Base-by-base conservation (phyloP, 352 stramenopile genomes). In the Globisporangium alternatum region DNA sequence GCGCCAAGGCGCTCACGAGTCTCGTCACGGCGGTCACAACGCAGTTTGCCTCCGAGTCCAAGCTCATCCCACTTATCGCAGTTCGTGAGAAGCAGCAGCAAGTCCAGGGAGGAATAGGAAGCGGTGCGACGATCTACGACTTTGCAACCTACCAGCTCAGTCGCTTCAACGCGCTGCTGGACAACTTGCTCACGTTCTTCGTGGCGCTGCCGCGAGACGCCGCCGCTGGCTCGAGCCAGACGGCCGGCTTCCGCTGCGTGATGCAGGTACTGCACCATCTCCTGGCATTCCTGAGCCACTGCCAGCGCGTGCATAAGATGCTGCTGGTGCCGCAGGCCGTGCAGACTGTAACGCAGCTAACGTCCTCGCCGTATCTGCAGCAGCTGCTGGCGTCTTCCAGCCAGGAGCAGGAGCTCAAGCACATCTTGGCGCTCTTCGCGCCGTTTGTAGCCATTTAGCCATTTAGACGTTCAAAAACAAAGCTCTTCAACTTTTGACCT, bases 101-200 rank as follows among this genome's bases (percentile, higher is more conserved):
- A 8, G 59, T 56, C 3, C 17, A 28, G 33, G 47, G 66, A 4
- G 61, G 62, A 52, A 48, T 62, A 7, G 64, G 47, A 9, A 28
- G 25, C 25, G 25, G 2, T 1, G 17, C 67, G 31, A 63, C 48
- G 7, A 21, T 45, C 4, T 31, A 19, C 8, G 21, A 54, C 10
- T 77, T 90, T 31, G 76, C 69, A 0, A 22, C 43, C 19, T 89
- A 84, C 53, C 60, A 81, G 28, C 21, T 87, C 25, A 65, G 74
- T n/a, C 66, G 74, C 25, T 87, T 91, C 35, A 81, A 72, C 41
- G 64, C 65, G n/a, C 70, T 91, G 9, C 71, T 83, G 37, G 83
- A 90, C 58, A 90, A 92, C 31, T 66, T 81, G 22, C 61, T 89
- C n/a, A 83, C 72, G 33, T 51, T 92, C 30, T 89, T 92, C 48